Evolutionary conservation across 495 filamentous ascomycete genomes (phyloP), one percentile per base, ranked within the genome.

Genomic region (Aspergillus bertholletiae): DNA sequence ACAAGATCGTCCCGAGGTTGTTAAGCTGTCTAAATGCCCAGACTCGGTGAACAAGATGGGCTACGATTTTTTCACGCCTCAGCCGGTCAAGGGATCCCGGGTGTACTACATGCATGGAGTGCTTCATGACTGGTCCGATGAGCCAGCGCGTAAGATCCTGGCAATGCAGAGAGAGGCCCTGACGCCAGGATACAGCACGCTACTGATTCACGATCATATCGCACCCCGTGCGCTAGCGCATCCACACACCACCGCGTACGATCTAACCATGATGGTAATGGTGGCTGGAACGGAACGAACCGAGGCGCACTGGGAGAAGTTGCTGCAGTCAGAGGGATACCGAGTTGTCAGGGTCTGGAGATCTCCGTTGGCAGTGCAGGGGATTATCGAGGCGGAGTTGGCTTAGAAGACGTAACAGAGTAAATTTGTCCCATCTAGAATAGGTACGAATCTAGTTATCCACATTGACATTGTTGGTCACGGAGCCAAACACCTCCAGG

Each of bases 101-200:
- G 60, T 62, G 3, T 72, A 69, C 50, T 69, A 64, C 41, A 51
- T 73, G 43, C 45, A 57, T 11, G 61, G 68, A 11, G 69, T 81
- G 18, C 55, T 83, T 20, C 79, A 82, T 56, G 77, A 82, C 56
- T 73, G 68, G 61, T 64, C 72, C 5, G 77, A 81, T 30, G 59
- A 64, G 21, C 65, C 77, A 27, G 70, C 63, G 13, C 47, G 70
- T 1, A 59, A 60, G 35, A 70, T 77, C 27, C 60, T 83, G 9
- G 56, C 55, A 22, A 59, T 66, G 12, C 53, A 79, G 13, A 66
- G 58, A 1, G 61, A 64, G 0, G 80, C 78, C 0, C 70, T 84
- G 59, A 61, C 62, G 6, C 64, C 64, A 7, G n/a, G n/a, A n/a
- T 72, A 69, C 17, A 68, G 75, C 26, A 67, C 70, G 49, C 67